Conservation (phyloP, 2,329 filamentous ascomycete genomes). For the Trichoderma koningii region DNA sequence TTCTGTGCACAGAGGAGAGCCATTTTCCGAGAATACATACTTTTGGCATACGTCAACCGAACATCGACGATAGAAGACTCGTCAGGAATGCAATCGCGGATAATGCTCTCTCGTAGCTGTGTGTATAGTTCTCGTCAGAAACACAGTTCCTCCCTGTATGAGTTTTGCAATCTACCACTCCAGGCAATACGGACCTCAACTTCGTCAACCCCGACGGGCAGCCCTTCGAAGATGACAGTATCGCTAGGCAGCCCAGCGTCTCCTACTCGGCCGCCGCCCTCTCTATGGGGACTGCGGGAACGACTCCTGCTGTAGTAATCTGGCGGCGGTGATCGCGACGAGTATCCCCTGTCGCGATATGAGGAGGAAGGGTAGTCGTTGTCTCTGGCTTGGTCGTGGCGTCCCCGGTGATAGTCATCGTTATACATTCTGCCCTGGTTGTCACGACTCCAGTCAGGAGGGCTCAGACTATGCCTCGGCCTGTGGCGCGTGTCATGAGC, state of each 20-base stretch:
- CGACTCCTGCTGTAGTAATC: conserved; percentile 38
- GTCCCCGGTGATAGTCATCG: conserved; percentile 38
- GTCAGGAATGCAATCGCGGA: conserved; percentile 40
- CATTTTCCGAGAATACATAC: conserved; percentile 30
- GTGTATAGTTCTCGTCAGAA: not conserved
- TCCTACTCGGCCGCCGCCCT: conserved; percentile 43
- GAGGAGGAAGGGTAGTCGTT: conserved; percentile 30
- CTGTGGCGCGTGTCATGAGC: conserved; percentile 36
- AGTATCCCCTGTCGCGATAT: conserved; percentile 29
- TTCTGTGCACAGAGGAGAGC: not conserved
- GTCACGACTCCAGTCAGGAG: conserved; percentile 36
- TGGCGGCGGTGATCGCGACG: conserved; percentile 36
- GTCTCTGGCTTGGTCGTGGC: conserved; percentile 32
- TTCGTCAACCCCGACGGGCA: conserved; percentile 52
- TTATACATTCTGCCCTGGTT: conserved; percentile 46
- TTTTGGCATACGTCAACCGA: conserved; percentile 42
- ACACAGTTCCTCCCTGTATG: not conserved
- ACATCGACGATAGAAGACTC: conserved; percentile 45
- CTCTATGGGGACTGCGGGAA: conserved; percentile 42
- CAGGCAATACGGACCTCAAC: conserved; percentile 50
- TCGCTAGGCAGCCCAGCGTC: conserved; percentile 49
- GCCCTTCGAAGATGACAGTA: conserved; percentile 58
- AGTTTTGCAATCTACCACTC: not conserved
- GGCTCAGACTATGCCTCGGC: conserved; percentile 32
- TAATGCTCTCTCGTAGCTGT: conserved; percentile 43